Evolutionary conservation across 768 basidiomycete genomes (phyloP), one percentile per base, ranked within the genome.

Genomic region (Gautieria morchelliformis): DNA sequence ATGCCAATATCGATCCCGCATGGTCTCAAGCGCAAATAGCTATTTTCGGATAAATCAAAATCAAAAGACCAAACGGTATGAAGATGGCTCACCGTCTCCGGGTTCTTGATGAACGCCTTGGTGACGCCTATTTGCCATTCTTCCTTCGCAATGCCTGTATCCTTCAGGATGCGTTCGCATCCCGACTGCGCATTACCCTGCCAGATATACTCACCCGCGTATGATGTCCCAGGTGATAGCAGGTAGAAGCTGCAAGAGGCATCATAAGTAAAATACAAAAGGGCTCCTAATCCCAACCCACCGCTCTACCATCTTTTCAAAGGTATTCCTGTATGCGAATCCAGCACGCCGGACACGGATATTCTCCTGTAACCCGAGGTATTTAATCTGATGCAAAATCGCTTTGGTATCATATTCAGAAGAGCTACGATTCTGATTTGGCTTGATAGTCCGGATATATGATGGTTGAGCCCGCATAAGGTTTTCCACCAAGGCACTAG

Each of bases 81-180:
- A 14, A 2, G 35, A 35, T 42, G 12, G 67, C 83, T 61, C 69
- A 94, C 91, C 19, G 95, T 98, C 70, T 98, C 96, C 0, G 96
- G 96, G 66, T 94, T 97, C 78, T 98, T 98, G 72, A 99, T 98
- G 70, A 99, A 99, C 0, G 95, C 95, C 67, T 99, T 98, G 1
- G 94, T 96, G 4, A 87, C 83, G 53, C 96, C 96, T 94, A 98
- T 96, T 70, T 99, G 96, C 96, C 96, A 99, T 69, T 99, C 95
- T 52, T 98, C 95, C 64, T 83, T 87, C 6, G 90, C 81, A 64
- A 99, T 98, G 27, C 96, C 95, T 12, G 93, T 95, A 65, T 98
- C 96, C 61, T 82, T 89, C 52, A 99, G 74, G 60, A 99, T 98
- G 63, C 83, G 82, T 69, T 92, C 83, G 67, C 96, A 99, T 14